Percentiles rank a stretch among this genome's conserved stretches.
Evolutionary conservation across 2,329 filamentous ascomycete genomes (phyloP).

Genomic region (Tolypocladium amazonense): DNA sequence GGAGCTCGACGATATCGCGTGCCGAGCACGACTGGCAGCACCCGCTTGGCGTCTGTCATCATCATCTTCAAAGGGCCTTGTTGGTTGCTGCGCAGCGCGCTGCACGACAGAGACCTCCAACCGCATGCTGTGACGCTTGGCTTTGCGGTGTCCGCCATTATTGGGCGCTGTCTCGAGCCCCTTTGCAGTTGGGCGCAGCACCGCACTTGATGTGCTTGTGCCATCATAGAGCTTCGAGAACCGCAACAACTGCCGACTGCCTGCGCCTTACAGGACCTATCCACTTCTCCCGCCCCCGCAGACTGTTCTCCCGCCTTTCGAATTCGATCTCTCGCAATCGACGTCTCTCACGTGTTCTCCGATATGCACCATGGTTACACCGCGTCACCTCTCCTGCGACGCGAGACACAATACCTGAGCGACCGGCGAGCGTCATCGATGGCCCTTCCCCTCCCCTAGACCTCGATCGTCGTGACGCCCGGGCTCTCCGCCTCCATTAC

Average conservation of each 20-base stretch:
- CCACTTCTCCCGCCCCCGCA: neutral
- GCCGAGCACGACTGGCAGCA: neutral
- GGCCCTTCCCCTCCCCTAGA: neutral
- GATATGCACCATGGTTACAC: slow-evolving; percentile 4
- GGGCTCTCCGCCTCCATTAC: slow-evolving; percentile 5
- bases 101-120: neutral
- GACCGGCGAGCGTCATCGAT: neutral
- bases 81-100: neutral
- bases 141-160: too few relatives aligned
- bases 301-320: neutral
- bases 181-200: neutral
- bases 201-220: too few relatives aligned
- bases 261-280: neutral
- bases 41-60: neutral
- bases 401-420: slow-evolving; percentile 3
- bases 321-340: neutral
- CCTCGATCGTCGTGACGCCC: neutral
- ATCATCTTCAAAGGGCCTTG: neutral
- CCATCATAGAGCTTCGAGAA: neutral
- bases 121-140: neutral
- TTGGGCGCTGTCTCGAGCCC: neutral
- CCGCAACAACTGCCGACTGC: neutral
- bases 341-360: neutral
- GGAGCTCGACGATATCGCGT: neutral
- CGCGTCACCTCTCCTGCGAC: neutral